Evolutionary conservation across 2,329 filamentous ascomycete species (phyloP).

Genomic region (Neofusicoccum laricinum): DNA sequence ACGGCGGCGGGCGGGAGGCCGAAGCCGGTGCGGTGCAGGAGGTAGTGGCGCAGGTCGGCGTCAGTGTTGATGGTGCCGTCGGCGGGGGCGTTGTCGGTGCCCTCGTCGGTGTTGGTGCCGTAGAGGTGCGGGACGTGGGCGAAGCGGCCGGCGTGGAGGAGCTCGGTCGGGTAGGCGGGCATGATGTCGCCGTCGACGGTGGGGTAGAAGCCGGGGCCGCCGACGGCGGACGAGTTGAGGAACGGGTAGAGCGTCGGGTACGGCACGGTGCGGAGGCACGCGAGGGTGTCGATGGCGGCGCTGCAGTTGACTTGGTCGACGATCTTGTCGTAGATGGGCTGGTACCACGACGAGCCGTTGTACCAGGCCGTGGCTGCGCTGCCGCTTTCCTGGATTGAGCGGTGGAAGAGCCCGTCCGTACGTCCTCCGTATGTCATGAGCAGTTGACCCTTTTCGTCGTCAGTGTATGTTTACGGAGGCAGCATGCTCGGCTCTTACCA

Average conservation of each 20-base stretch:
- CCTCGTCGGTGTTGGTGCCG: conserved; percentile 11
- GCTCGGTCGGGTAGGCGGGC: conserved; percentile 1
- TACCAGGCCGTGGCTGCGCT: conserved; percentile 39
- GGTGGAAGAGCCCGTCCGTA: conserved; percentile 35
- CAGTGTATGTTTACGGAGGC: background rate
- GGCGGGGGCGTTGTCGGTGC: conserved; percentile 12
- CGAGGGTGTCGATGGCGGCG: conserved; percentile 12
- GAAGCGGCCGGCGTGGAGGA: conserved; percentile 8
- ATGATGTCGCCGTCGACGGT: conserved; percentile 15
- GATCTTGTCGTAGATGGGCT: conserved; percentile 25
- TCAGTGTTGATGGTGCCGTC: conserved; percentile 11
- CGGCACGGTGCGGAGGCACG: conserved; percentile 9
- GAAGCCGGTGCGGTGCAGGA: conserved; percentile 2
- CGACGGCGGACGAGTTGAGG: conserved; percentile 8
- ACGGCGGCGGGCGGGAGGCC: background rate
- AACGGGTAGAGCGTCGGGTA: conserved; percentile 23
- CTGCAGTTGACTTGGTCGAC: conserved; percentile 26
- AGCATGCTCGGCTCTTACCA: background rate
- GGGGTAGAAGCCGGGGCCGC: conserved; percentile 12
- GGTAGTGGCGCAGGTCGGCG: background rate
- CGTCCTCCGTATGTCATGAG: conserved; percentile 33
- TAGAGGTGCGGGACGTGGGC: conserved; percentile 13
- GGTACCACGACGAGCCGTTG: conserved; percentile 33
- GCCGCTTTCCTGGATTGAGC: conserved; percentile 36
- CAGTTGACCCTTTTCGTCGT: conserved; percentile 28